Evolutionary conservation across 2,329 filamentous ascomycete genomes (phyloP).

Genomic region (Penicillium sp.): DNA sequence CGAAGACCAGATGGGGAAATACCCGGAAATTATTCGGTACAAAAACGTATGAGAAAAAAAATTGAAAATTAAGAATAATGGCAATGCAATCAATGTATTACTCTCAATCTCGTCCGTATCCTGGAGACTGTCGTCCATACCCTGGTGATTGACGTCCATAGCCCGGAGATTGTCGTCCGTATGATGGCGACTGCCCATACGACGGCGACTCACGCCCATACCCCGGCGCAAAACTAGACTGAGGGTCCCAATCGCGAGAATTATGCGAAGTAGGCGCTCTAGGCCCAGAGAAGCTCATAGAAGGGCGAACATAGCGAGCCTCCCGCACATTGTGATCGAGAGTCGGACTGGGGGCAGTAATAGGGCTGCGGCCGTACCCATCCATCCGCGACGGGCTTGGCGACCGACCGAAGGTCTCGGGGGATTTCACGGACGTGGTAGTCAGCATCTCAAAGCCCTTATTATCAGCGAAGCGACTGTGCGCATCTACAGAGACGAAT

Average conservation of each 20-base stretch:
- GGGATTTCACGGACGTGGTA: constrained; percentile 31
- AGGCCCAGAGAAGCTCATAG: constrained; percentile 49
- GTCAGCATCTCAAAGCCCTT: constrained; percentile 77
- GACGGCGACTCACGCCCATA: no score
- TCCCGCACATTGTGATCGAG: constrained; percentile 32
- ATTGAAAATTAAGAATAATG: neutral
- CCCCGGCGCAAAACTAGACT: constrained; percentile 34
- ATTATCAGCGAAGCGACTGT: constrained; percentile 59
- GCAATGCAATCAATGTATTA: neutral
- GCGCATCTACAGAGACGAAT: constrained; percentile 84
- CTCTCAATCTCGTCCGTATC: constrained; percentile 13
- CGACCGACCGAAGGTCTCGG: constrained; percentile 28
- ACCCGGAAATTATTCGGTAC: no score
- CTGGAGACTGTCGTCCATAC: constrained; percentile 10
- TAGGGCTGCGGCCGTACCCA: constrained; percentile 15
- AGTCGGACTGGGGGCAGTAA: constrained; percentile 12
- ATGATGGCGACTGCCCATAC: no score
- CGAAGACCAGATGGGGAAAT: neutral
- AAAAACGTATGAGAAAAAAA: neutral
- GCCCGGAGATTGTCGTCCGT: no score
- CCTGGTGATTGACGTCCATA: constrained; percentile 4
- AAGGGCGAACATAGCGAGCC: constrained; percentile 47
- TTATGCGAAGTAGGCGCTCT: constrained; percentile 38
- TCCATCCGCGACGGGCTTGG: constrained; percentile 19
- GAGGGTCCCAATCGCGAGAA: constrained; percentile 37